These are phyloP conservation scores for Coniella lustricola DNA, from an alignment of 2,329 filamentous ascomycete species.

Conservation along the genomic window DNA sequence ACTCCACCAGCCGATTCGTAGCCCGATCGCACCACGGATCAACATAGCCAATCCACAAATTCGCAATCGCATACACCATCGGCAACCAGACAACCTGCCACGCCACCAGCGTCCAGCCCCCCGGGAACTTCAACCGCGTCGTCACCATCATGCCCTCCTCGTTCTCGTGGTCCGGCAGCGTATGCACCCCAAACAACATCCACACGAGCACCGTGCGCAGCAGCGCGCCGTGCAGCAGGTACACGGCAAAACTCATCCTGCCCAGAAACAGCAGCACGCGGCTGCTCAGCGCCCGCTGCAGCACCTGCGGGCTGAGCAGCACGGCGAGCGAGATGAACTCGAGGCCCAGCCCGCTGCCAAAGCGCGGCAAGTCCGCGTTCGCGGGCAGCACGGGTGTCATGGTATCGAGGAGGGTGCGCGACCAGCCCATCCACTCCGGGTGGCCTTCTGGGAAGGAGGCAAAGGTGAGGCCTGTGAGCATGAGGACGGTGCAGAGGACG, in stretches of 20 bases:
- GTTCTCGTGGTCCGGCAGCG: constrained; percentile 29
- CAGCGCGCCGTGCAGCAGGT: constrained; percentile 55
- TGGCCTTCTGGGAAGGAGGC: constrained; percentile 54
- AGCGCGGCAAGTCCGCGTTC: constrained; percentile 38
- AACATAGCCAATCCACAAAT: constrained; percentile 46
- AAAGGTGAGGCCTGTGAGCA: constrained; percentile 47
- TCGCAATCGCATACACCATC: constrained; percentile 37
- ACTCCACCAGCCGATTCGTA: constrained; percentile 31
- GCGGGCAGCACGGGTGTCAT: constrained; percentile 38
- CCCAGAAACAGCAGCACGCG: constrained; percentile 54
- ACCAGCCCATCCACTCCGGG: constrained; percentile 48
- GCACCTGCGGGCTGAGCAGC: constrained; percentile 39
- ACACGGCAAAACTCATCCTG: constrained; percentile 57
- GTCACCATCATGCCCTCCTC: constrained; percentile 28
- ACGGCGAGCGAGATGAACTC: constrained; percentile 42
- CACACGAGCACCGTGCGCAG: constrained; percentile 53
- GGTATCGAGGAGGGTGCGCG: constrained; percentile 34
- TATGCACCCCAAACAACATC: constrained; percentile 46
- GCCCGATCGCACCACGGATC: constrained; percentile 43
- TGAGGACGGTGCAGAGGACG: constrained; percentile 40
- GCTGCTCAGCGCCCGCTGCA: constrained; percentile 47
- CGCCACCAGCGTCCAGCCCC: constrained; percentile 29
- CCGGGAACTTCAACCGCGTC: constrained; percentile 30
- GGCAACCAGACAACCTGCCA: constrained; percentile 39
- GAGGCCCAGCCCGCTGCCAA: constrained; percentile 31